A percentile compares a stretch with the other conserved stretches of the same genome.
Evolutionary conservation across 2,329 filamentous ascomycete genomes (phyloP).

Genomic region (Fusarium lateritium): DNA sequence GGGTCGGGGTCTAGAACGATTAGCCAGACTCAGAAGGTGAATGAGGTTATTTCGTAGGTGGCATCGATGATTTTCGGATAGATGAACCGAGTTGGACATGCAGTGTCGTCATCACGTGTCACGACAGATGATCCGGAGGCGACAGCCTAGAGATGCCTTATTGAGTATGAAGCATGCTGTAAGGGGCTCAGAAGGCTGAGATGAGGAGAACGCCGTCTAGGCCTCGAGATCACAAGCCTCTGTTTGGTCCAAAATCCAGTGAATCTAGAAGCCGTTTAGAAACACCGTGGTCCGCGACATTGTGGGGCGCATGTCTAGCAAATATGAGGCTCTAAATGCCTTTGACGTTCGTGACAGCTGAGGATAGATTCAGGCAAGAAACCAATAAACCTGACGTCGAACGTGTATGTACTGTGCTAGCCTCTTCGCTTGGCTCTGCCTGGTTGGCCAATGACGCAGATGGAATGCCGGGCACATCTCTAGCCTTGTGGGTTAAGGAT

Average conservation of each 20-base stretch:
- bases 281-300: conserved; percentile 3
- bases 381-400: conserved; percentile 11
- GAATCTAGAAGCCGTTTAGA: conserved; percentile 12
- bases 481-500: conserved; percentile 37
- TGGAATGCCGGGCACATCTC: conserved; percentile 29
- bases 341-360: conserved; percentile 12
- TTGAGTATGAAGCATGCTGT: conserved; percentile 20
- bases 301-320: conserved; percentile 13
- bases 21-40: conserved; percentile 16
- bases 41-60: conserved; percentile 30
- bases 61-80: conserved; percentile 32
- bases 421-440: conserved; percentile 1
- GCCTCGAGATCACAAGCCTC: conserved; percentile 32
- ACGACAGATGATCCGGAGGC: conserved; percentile 34
- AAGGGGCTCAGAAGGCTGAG: conserved; percentile 23
- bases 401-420: conserved; percentile 10
- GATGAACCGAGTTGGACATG: conserved; percentile 22
- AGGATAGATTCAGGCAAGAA: conserved; percentile 3
- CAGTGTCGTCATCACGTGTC: conserved; percentile 47
- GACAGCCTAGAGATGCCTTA: conserved; percentile 15
- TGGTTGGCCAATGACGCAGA: conserved; percentile 41
- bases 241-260: conserved; percentile 31
- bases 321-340: conserved; percentile 32
- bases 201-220: conserved; percentile 21
- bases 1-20: conserved; percentile 24